Conservation (phyloP, 768 basidiomycete genomes). For the Lactarius evosmus region DNA sequence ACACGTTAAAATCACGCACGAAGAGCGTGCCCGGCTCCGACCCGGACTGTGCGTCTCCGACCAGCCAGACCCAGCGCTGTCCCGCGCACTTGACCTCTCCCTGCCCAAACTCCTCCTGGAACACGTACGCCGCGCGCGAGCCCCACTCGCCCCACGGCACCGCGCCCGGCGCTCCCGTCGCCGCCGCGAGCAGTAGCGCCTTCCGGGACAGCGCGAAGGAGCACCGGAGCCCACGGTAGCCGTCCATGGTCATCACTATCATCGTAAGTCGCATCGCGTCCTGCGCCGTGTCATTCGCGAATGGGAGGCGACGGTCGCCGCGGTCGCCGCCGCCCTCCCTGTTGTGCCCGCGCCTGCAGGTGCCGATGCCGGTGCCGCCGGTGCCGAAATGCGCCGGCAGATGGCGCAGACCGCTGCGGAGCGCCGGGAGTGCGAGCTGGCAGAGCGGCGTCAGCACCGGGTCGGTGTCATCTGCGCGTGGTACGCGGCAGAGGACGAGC, state of each 20-base stretch:
- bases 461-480: neutral
- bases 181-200: neutral
- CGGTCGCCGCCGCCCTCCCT: too few relatives aligned
- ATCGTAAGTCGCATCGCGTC: neutral
- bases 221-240: neutral
- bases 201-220: neutral
- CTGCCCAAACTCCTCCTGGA: neutral
- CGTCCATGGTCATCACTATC: neutral
- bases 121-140: neutral
- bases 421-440: neutral
- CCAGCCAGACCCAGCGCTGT: neutral
- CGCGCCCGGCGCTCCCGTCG: neutral
- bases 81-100: conserved; percentile 1
- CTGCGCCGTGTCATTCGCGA: neutral
- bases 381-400: neutral
- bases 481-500: neutral
- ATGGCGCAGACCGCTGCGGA: neutral
- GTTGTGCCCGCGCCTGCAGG: too few relatives aligned
- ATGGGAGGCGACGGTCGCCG: neutral
- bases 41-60: neutral
- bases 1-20: neutral
- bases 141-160: neutral
- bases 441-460: conserved; percentile 4
- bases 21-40: neutral
- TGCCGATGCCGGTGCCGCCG: too few relatives aligned